Evolutionary conservation across 805 yeast species (phyloP).

Genomic region (Candida loeiensis): DNA sequence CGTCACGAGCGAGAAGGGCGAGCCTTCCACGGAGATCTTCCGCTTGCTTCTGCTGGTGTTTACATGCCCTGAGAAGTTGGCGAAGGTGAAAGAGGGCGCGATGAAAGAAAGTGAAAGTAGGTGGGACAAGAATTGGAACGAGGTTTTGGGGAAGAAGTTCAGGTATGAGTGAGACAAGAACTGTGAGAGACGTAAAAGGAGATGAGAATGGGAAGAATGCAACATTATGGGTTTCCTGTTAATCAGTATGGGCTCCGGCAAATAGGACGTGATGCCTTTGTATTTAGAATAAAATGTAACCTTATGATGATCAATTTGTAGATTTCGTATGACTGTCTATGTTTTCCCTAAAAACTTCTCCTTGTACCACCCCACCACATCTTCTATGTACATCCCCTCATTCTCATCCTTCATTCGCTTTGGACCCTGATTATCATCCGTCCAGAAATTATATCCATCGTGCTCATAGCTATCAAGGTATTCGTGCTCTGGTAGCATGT

Average conservation of each 20-base stretch:
- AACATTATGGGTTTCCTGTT: not conserved
- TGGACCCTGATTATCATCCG: conserved; percentile 21
- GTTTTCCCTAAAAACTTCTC: conserved; percentile 19
- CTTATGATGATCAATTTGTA: no score
- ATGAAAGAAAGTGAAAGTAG: conserved; percentile 58
- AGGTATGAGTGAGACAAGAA: conserved; percentile 1
- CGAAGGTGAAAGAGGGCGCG: conserved; percentile 63
- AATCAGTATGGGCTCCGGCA: no score
- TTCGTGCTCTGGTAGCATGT: conserved; percentile 50
- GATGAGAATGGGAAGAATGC: not conserved
- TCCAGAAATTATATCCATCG: conserved; percentile 51
- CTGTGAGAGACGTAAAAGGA: not conserved
- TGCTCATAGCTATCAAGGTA: conserved; percentile 39
- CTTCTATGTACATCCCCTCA: conserved; percentile 21
- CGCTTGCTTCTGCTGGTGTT: conserved; percentile 24
- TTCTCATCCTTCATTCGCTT: conserved; percentile 32
- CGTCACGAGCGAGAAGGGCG: conserved; percentile 25
- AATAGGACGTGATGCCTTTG: not conserved
- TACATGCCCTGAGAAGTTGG: conserved; percentile 29
- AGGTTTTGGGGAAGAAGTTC: conserved; percentile 37
- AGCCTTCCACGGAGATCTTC: conserved; percentile 22
- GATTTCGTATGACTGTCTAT: not conserved
- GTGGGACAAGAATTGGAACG: conserved; percentile 77
- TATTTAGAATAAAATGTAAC: no score
- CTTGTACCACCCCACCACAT: no score